Evolutionary conservation across 1,284 basidiomycete genomes (phyloP).

Genomic region (Ustilago curta): DNA sequence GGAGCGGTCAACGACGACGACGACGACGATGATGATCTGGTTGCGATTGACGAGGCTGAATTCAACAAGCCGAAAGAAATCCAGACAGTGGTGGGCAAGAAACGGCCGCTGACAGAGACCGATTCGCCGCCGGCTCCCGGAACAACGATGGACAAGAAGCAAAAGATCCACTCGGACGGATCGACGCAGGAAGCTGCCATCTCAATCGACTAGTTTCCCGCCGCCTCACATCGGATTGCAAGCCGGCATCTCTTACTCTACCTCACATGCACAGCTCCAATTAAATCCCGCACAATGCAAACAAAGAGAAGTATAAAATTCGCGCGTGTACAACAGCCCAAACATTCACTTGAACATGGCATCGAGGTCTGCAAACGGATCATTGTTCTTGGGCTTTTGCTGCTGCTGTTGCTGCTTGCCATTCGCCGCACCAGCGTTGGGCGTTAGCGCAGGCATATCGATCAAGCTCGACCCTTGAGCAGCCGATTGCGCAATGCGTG

Average conservation of each 20-base stretch:
- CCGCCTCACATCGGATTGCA: background rate
- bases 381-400: conserved; percentile 37
- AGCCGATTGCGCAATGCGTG: conserved; percentile 25
- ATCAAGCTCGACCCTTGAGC: conserved; percentile 8
- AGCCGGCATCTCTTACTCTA: background rate
- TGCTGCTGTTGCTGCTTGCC: conserved; percentile 20
- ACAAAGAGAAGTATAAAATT: background rate
- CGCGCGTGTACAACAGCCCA: background rate
- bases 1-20: background rate
- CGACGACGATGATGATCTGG: conserved; percentile 9
- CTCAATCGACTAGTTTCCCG: conserved; percentile 20
- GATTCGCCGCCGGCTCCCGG: background rate
- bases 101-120: conserved; percentile 27
- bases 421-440: conserved; percentile 14
- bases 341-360: conserved; percentile 56
- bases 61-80: conserved; percentile 1
- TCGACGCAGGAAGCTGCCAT: conserved; percentile 14
- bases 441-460: conserved; percentile 29
- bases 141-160: conserved; percentile 16
- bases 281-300: background rate
- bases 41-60: background rate
- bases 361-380: conserved; percentile 65
- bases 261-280: background rate
- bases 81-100: conserved; percentile 17
- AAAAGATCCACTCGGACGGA: conserved; percentile 16